These are phyloP conservation scores for Rhodotorula sp. DNA, from an alignment of 1,284 basidiomycete species.

Conservation along the genomic window DNA sequence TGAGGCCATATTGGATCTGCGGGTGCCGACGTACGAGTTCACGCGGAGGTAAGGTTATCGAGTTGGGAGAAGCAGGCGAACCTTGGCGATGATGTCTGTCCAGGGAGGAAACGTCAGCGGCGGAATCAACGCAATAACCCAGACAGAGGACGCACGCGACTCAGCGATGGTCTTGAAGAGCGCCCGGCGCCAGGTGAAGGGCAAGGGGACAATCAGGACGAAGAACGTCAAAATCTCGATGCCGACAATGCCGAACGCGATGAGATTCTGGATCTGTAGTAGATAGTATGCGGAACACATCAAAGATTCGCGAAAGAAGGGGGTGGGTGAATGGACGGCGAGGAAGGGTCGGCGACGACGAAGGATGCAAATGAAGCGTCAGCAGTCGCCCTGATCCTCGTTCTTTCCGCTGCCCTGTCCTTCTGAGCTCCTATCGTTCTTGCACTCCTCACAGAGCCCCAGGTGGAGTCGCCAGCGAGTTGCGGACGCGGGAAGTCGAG, in stretches of 20 bases:
- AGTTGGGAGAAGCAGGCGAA: slow-evolving; percentile 11
- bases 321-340: background rate
- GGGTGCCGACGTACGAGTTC: too few relatives aligned
- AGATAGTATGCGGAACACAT: too few relatives aligned
- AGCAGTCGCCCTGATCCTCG: background rate
- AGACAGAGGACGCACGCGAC: slow-evolving; percentile 25
- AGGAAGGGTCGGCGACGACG: too few relatives aligned
- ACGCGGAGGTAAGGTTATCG: background rate
- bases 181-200: slow-evolving; percentile 49
- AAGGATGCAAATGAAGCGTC: background rate
- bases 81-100: slow-evolving; percentile 46
- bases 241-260: slow-evolving; percentile 31
- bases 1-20: slow-evolving; percentile 47
- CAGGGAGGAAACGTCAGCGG: background rate
- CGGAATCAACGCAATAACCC: too few relatives aligned
- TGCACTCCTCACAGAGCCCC: too few relatives aligned
- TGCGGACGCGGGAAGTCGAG: too few relatives aligned
- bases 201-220: slow-evolving; percentile 46
- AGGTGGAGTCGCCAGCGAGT: too few relatives aligned
- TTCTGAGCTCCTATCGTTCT: too few relatives aligned
- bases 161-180: slow-evolving; percentile 51
- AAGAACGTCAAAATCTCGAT: slow-evolving; percentile 28
- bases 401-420: too few relatives aligned
- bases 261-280: slow-evolving; percentile 21
- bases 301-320: background rate